These are phyloP conservation scores for Hibiscus trionum DNA, from an alignment of 345 rosid genomes.

Conservation along the genomic window DNA sequence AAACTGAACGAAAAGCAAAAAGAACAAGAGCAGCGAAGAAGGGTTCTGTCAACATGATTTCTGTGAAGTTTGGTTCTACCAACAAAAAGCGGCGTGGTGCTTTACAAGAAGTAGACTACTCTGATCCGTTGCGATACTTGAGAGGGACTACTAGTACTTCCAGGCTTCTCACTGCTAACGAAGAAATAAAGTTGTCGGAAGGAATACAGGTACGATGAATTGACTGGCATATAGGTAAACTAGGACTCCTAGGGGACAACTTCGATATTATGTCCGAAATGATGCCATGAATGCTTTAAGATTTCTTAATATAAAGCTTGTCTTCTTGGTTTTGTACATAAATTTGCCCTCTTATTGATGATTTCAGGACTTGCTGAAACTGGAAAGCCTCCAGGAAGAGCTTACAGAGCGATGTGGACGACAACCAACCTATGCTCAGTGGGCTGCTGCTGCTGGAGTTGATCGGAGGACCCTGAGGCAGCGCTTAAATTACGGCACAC, in stretches of 20 bases:
- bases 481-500: conserved; percentile 59
- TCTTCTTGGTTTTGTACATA: not conserved
- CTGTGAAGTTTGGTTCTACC: conserved; percentile 44
- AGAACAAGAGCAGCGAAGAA: conserved; percentile 67
- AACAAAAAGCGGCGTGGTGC: conserved; percentile 55
- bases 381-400: conserved; percentile 73
- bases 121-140: conserved; percentile 76
- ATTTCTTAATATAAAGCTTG: conserved; percentile 5
- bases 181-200: conserved; percentile 66
- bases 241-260: not conserved
- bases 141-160: conserved; percentile 60
- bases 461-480: conserved; percentile 61
- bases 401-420: conserved; percentile 60
- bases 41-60: conserved; percentile 41
- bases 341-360: conserved; percentile 1
- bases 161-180: conserved; percentile 73
- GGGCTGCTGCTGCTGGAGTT: conserved; percentile 93
- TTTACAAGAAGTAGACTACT: conserved; percentile 57
- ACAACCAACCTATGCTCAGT: conserved; percentile 66
- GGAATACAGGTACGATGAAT: conserved; percentile 78
- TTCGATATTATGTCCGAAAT: not conserved
- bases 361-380: conserved; percentile 69
- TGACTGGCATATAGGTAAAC: not conserved
- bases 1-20: conserved; percentile 67
- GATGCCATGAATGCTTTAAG: conserved; percentile 37